Evolutionary conservation across 805 yeast species (phyloP).

Genomic region (Cyberlindnera japonica): DNA sequence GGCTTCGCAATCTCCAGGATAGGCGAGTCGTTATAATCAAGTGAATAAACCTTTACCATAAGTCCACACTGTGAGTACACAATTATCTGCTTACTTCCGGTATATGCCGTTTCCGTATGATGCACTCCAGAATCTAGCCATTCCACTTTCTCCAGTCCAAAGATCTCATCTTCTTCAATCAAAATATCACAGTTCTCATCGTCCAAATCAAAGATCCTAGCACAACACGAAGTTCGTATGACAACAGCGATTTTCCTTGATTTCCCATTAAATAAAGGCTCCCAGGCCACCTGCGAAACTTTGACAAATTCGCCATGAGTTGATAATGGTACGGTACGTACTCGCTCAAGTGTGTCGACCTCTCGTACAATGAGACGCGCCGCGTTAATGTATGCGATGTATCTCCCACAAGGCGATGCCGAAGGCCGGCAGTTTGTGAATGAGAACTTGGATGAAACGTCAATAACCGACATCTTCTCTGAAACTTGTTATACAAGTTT

Average conservation of each 20-base stretch:
- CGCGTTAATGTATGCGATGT: constrained; percentile 15
- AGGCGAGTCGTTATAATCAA: constrained; percentile 10
- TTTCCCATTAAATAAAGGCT: constrained; percentile 8
- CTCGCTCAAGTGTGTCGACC: constrained; percentile 10
- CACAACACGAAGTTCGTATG: constrained; percentile 4
- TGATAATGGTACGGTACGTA: constrained; percentile 8
- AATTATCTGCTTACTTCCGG: constrained; percentile 17
- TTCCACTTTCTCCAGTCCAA: constrained; percentile 18
- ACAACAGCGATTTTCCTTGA: constrained; percentile 16
- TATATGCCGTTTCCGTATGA: constrained; percentile 18
- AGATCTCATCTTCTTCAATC: constrained; percentile 19
- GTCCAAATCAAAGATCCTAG: constrained; percentile 13
- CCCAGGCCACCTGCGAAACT: constrained; percentile 21
- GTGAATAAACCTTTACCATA: constrained; percentile 13
- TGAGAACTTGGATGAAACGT: constrained; percentile 15
- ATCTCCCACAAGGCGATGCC: constrained; percentile 16
- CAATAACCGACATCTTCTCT: constrained; percentile 13
- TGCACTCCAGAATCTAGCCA: constrained; percentile 13
- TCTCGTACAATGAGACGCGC: constrained; percentile 16
- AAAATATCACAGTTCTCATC: constrained; percentile 14
- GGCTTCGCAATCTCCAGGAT: constrained; percentile 18
- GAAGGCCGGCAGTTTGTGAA: constrained; percentile 11
- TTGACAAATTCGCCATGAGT: constrained; percentile 4
- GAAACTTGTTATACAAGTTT: too few species aligned
- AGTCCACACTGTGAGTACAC: constrained; percentile 14